Evolutionary conservation across 257 asterid species (phyloP), one percentile per base, ranked within the genome.

Genomic region (Marsdenia floribunda): DNA sequence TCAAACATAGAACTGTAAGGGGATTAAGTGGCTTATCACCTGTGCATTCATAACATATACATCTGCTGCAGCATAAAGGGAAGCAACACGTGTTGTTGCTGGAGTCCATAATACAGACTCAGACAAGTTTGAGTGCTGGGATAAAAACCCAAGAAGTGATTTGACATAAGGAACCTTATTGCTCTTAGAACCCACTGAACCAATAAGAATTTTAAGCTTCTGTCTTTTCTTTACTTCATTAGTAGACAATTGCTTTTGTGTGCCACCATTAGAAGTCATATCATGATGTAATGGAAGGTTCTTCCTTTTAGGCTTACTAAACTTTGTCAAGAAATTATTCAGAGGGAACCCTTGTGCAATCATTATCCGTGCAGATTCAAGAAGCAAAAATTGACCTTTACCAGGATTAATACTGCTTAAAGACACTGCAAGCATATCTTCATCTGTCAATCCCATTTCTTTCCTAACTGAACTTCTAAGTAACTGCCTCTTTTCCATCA

Each of bases 401-500:
- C 97, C 97, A 3, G 99, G 98, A 76, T 89, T 95, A 85, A 95
- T 90, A 82, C 99, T 95, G 66, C 97, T 89, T 80, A 95, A 84
- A 47, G 96, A 79, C 73, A 92, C 72, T 37, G 83, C 91, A 58
- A 95, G 90, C 93, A 89, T 86, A 64, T 95, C 98, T 64, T 87
- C 75, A 72, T 90, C 96, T n/a, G 80, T 75, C 81, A 95, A 79
- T 40, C 97, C 98, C 94, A 95, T 92, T 77, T 89, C 98, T 81
- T 85, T 80, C 77, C 98, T 88, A 46, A 95, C 93, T 5, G 87
- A 83, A 76, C 67, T 81, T 83, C 98, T 86, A 74, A 95, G 76
- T 42, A 73, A 63, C 78, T 73, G 84, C 80, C 88, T 88, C 82
- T 85, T 95, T 73, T 89, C 98, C 42, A 84, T 80, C 98, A 95